These are phyloP conservation scores for Pulveroboletus sp. DNA, from an alignment of 1,284 basidiomycete genomes.

Conservation along the genomic window DNA sequence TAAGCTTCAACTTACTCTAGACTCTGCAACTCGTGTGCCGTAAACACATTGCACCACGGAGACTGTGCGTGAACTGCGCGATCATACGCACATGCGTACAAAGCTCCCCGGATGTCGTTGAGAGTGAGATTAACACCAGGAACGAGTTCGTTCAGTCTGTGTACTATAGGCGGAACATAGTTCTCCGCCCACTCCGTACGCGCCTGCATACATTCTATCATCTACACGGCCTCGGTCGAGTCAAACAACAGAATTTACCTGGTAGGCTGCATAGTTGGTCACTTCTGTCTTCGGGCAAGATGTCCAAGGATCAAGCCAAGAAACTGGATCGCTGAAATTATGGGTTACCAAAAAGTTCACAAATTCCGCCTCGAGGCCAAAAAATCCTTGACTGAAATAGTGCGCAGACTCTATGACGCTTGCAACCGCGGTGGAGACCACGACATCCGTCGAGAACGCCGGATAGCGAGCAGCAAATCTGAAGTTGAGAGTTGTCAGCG, in stretches of 20 bases:
- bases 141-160: conserved; percentile 36
- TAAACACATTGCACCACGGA: conserved; percentile 43
- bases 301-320: conserved; percentile 27
- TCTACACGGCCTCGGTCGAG: neutral
- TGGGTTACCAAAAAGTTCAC: conserved; percentile 12
- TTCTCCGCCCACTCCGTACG: conserved; percentile 35
- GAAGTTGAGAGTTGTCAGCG: neutral
- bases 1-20: conserved; percentile 35
- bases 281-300: neutral
- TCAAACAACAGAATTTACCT: neutral
- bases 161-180: conserved; percentile 41
- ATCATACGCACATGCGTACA: conserved; percentile 47
- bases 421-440: conserved; percentile 40
- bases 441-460: conserved; percentile 25
- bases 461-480: conserved; percentile 23
- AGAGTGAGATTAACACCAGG: conserved; percentile 33
- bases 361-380: conserved; percentile 4
- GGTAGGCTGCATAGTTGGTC: no score
- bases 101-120: conserved; percentile 39
- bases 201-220: conserved; percentile 14
- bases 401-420: conserved; percentile 19
- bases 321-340: conserved; percentile 31
- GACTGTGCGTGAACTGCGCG: conserved; percentile 35
- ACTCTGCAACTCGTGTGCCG: conserved; percentile 33
- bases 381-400: conserved; percentile 16